Percentiles rank a stretch among this genome's conserved stretches.
Conservation (phyloP, 148 eudicot species). For the Salicornia ramosissima region DNA sequence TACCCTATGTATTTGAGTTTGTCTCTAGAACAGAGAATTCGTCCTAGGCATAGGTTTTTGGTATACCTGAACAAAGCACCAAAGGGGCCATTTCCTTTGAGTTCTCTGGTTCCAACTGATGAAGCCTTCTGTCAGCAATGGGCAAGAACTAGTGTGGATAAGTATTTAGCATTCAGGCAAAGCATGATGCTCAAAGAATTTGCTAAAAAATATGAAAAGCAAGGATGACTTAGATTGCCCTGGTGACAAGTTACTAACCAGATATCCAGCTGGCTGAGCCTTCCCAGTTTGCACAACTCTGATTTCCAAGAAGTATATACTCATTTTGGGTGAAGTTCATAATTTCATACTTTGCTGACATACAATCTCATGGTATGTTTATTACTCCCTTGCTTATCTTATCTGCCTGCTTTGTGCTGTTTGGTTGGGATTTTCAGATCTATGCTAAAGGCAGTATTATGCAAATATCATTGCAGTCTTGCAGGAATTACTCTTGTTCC, state of each 20-base stretch:
- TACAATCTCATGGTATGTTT: conserved; percentile 12
- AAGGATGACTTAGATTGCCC: conserved; percentile 16
- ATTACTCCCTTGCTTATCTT: not conserved
- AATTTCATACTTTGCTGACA: not conserved
- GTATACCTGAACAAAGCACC: conserved; percentile 83
- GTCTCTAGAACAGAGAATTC: conserved; percentile 92
- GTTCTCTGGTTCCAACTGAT: conserved; percentile 84
- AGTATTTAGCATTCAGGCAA: conserved; percentile 81
- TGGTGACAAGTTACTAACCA: not conserved
- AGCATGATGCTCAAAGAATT: conserved; percentile 68
- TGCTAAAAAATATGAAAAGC: conserved; percentile 69
- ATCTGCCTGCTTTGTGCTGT: not conserved
- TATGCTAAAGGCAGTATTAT: not conserved
- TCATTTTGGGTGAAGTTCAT: not conserved
- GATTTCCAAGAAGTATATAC: conserved; percentile 1
- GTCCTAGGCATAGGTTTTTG: conserved; percentile 88
- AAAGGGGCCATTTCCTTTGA: conserved; percentile 88
- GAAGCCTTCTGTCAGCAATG: conserved; percentile 83
- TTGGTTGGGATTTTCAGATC: not conserved
- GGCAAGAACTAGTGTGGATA: conserved; percentile 85
- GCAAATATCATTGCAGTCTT: not conserved
- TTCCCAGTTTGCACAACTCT: not conserved
- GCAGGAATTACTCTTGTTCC: conserved; percentile 21
- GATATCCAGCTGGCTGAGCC: conserved; percentile 2
- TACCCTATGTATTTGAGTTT: conserved; percentile 93